Percentiles rank a stretch among this genome's conserved stretches.
Conservation (phyloP, 495 filamentous ascomycete species). For the Talaromyces borbonicus region DNA sequence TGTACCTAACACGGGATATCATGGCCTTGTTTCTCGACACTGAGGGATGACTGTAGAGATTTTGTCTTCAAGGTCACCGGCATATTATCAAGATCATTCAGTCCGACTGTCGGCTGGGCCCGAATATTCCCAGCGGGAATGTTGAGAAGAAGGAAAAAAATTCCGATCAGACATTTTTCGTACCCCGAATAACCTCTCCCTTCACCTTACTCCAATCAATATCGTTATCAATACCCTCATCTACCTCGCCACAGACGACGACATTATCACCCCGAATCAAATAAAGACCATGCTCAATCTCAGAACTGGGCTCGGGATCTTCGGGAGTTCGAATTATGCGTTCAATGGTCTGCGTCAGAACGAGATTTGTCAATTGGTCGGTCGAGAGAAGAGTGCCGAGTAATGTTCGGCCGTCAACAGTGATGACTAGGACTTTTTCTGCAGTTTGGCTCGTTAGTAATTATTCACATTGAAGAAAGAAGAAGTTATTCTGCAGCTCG, state of each 20-base stretch:
- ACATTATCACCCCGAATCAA: constrained; percentile 92
- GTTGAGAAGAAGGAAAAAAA: neutral
- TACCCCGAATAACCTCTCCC: constrained; percentile 71
- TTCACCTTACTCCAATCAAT: constrained; percentile 90
- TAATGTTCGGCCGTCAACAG: constrained; percentile 83
- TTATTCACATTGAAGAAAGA: neutral
- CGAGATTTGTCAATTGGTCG: constrained; percentile 88
- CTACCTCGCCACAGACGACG: constrained; percentile 78
- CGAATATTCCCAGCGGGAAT: too few relatives aligned
- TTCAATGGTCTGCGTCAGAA: constrained; percentile 75
- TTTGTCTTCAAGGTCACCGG: too few relatives aligned
- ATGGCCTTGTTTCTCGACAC: too few relatives aligned
- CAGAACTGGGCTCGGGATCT: constrained; percentile 68
- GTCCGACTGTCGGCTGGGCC: too few relatives aligned
- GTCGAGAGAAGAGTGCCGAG: constrained; percentile 75
- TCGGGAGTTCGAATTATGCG: constrained; percentile 79
- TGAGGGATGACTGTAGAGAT: too few relatives aligned
- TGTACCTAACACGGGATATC: too few relatives aligned
- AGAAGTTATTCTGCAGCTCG: neutral
- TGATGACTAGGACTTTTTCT: constrained; percentile 91
- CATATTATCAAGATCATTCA: too few relatives aligned
- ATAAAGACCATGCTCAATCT: constrained; percentile 81
- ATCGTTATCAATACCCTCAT: constrained; percentile 74
- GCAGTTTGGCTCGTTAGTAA: constrained; percentile 6
- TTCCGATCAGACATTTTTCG: constrained; percentile 57